Evolutionary conservation across 495 filamentous ascomycete genomes (phyloP).

Genomic region (Bathelium albidoporum): DNA sequence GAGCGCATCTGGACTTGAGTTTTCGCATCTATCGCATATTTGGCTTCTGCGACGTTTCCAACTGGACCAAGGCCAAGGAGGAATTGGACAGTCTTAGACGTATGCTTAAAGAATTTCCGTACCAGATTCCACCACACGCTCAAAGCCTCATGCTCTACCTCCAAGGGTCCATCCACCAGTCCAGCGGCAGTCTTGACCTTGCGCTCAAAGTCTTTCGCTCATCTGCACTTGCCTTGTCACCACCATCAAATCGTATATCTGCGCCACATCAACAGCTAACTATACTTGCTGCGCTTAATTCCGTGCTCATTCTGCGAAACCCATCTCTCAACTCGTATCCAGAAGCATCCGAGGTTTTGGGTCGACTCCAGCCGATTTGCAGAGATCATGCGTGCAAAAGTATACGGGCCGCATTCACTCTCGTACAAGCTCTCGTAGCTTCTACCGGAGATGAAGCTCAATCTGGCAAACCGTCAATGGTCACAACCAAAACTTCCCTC

Average conservation of each 20-base stretch:
- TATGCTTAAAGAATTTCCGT: conserved; percentile 30
- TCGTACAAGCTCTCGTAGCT: conserved; percentile 60
- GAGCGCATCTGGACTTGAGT: conserved; percentile 43
- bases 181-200: conserved; percentile 54
- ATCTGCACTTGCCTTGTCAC: conserved; percentile 39
- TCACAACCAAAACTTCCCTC: conserved; percentile 68
- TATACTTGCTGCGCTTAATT: conserved; percentile 71
- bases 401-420: conserved; percentile 64
- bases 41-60: conserved; percentile 48
- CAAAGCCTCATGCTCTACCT: conserved; percentile 49
- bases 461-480: conserved; percentile 38
- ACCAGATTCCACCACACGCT: conserved; percentile 35
- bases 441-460: conserved; percentile 25
- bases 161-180: conserved; percentile 65
- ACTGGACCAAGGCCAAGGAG: conserved; percentile 38
- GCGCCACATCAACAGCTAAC: conserved; percentile 30
- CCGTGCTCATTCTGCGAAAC: conserved; percentile 68
- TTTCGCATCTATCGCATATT: conserved; percentile 52
- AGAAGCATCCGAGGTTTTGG: conserved; percentile 43
- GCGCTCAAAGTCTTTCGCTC: conserved; percentile 60
- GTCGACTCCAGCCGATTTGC: conserved; percentile 57
- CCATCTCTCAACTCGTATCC: conserved; percentile 42
- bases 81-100: background rate
- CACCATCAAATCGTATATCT: background rate
- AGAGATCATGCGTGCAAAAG: conserved; percentile 56